Base-by-base conservation (phyloP, 768 basidiomycete genomes). In the Favolaschia claudopus region DNA sequence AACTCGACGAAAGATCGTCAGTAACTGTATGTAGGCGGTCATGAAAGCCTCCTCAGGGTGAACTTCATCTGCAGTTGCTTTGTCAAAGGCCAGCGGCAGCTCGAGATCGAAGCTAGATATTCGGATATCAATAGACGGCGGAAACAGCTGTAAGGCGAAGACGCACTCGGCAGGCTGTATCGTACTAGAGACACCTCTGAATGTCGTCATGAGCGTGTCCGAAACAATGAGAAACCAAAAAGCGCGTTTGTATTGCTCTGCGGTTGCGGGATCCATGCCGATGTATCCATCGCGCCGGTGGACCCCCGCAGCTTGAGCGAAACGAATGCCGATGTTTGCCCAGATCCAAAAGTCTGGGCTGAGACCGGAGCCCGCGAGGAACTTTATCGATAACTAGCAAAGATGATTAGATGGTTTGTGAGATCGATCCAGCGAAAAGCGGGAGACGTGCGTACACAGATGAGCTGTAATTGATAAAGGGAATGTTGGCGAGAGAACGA, bases 51-150 rank as follows among this genome's bases (percentile, higher is more conserved):
- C 49, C 2, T 45, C 34, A 17, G 31, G 1, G 33, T 19, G 15
- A 13, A 27, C 31, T 7, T 34, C 10, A 7, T 13, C 38, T 31
- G 33, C n/a, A 17, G 50, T 25, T 33, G 43, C 38, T 2, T 51
- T 43, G 28, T n/a, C 32, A 13, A 24, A 17, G 9, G 14, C 37
- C 8, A 43, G 10, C 19, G 58, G 50, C 12, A 46, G 29, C 14
- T 50, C 47, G 49, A 58, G 31, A 25, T 51, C 48, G n/a, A 58
- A 14, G 19, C 58, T 59, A 44, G 5, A 36, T 31, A 13, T n/a
- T n/a, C n/a, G n/a, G n/a, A 19, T 20, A 9, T 32, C 7, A 34
- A 27, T 15, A 4, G 37, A 12, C 25, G 13, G 14, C 2, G 14
- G 20, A 17, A 24, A 24, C 17, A 22, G 25, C 24, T n/a, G n/a